Conservation (phyloP, 805 yeast genomes). For the Grigorovia humatica region DNA sequence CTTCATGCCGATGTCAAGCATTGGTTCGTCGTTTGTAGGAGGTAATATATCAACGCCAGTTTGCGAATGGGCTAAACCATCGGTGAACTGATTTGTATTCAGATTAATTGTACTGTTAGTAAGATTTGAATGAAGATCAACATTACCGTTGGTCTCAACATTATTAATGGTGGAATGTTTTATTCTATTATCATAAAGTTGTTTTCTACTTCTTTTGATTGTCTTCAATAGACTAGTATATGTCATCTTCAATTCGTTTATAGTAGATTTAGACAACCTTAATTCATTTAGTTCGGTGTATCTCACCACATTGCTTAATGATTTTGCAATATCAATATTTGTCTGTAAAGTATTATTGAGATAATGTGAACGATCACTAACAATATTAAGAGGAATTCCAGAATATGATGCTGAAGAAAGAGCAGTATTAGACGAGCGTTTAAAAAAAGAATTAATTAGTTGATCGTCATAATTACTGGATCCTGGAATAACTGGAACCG, state of each 20-base stretch:
- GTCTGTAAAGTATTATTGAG: slow-evolving; percentile 9
- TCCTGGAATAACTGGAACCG: neutral
- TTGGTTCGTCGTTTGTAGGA: neutral
- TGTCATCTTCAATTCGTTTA: slow-evolving; percentile 19
- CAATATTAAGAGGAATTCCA: neutral
- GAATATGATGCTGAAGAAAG: neutral
- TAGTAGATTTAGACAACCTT: slow-evolving; percentile 18
- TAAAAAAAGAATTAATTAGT: neutral
- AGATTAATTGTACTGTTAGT: neutral
- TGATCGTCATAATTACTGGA: neutral
- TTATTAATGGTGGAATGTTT: neutral
- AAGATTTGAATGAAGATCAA: slow-evolving; percentile 3
- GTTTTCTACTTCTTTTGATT: slow-evolving; percentile 16
- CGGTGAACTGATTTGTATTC: neutral
- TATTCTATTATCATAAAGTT: slow-evolving; percentile 5
- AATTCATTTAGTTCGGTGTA: slow-evolving; percentile 24
- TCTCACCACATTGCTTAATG: slow-evolving; percentile 23
- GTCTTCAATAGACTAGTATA: slow-evolving; percentile 18
- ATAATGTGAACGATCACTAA: neutral
- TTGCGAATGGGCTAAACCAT: neutral
- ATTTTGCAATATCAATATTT: slow-evolving; percentile 24
- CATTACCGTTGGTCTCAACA: neutral
- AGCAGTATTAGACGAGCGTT: neutral
- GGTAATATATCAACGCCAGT: neutral
- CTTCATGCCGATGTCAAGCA: neutral